Base-by-base conservation (phyloP, 306 rosid species). In the Argentina anserina region DNA sequence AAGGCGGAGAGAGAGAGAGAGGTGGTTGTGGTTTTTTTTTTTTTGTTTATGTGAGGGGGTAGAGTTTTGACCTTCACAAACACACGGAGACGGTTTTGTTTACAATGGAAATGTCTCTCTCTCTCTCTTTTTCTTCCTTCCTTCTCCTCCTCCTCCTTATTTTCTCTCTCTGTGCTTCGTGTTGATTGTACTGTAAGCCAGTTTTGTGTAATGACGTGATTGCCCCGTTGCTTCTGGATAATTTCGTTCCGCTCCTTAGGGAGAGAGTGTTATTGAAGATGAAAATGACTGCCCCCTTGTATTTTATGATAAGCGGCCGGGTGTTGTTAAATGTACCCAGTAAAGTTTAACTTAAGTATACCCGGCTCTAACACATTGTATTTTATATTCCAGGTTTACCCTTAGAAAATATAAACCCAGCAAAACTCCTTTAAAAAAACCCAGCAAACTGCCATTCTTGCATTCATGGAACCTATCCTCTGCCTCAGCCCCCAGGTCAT, bases 1-100 rank as follows among this genome's bases (percentile, higher is more conserved):
- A 20, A 28, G 53, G 73, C 31, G 58, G 43, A 29, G 41, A 67
- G 15, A 62, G 75, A 71, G 77, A 43, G n/a, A n/a, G 77, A 41
- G 71, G 74, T 59, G 45, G 71, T 67, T 58, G 64, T 9, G 10
- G 0, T 17, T 31, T 31, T 10, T 55, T 15, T 50, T 7, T 50
- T 6, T 56, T 56, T 56, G 11, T 56, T 1, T 0, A 0, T 5
- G 3, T 3, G 14, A 3, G 15, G 31, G 33, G 41, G 75, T 52
- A 42, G 71, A 52, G 76, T 67, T 80, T 85, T 86, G 97, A 88
- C 93, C 84, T 86, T 81, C 12, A 5, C 36, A 33, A 14, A 25
- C 17, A 25, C 17, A 73, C 74, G 55, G 70, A 79, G 81, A 84
- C 94, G 92, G 87, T 84, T 84, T 84, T 80, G 71, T 49, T 64